Percentiles rank a stretch among this genome's conserved stretches.
Evolutionary conservation across 2,329 filamentous ascomycete species (phyloP).

Genomic region (Nemania sp.): DNA sequence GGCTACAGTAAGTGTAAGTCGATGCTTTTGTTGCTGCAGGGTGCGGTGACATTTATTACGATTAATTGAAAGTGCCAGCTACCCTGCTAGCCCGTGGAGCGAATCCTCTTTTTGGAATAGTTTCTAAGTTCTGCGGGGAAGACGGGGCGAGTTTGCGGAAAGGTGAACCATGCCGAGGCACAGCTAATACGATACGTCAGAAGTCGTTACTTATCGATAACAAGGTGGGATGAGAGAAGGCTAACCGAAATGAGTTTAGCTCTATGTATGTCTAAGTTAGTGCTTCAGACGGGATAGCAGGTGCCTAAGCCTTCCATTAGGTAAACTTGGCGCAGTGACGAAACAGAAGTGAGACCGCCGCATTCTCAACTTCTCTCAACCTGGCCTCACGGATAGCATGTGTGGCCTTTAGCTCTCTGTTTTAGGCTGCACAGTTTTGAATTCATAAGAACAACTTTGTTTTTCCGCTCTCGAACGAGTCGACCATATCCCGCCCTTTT

Average conservation of each 20-base stretch:
- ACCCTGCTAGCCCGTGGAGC: neutral
- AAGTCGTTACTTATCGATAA: neutral
- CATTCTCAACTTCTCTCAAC: neutral
- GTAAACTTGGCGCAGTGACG: slow-evolving; percentile 17
- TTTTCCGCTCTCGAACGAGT: neutral
- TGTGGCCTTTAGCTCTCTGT: too few relatives aligned
- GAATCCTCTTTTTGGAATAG: neutral
- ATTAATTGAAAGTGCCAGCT: too few relatives aligned
- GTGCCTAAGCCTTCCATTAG: slow-evolving; percentile 12
- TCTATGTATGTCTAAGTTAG: neutral
- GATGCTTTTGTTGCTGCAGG: too few relatives aligned
- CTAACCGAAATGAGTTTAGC: neutral
- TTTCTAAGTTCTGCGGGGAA: neutral
- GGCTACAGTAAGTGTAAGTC: too few relatives aligned
- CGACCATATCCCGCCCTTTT: neutral
- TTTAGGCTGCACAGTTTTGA: neutral
- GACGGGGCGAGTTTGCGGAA: neutral
- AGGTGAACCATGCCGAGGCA: slow-evolving; percentile 7
- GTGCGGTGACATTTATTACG: too few relatives aligned
- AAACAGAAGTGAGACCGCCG: slow-evolving; percentile 15
- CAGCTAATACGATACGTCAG: neutral
- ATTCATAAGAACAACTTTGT: neutral
- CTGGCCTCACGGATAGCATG: neutral
- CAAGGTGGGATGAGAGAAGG: neutral
- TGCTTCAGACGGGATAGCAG: neutral